Evolutionary conservation across 163 green algal genomes (phyloP), one percentile per base, ranked within the genome.

Genomic region (Volvox carteri): DNA sequence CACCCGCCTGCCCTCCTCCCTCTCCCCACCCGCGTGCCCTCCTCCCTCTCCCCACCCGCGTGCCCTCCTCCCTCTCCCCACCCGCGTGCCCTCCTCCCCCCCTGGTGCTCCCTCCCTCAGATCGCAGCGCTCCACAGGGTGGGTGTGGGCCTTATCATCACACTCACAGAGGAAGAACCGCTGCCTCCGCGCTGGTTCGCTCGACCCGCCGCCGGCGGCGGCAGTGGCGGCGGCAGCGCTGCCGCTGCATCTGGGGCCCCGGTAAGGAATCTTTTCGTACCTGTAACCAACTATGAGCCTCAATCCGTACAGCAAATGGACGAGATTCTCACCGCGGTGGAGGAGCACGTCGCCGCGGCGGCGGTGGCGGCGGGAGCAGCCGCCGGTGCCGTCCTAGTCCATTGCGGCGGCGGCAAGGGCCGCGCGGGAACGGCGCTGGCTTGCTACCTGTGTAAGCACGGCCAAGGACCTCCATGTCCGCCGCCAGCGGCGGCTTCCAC

Each of bases 251-350:
- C n/a, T 8, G 37, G 25, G 54, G 54, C 54, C 54, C 19, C 54
- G 7, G 86, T 93, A 25, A 1, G 30, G 48, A 93, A 93, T 60
- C 35, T 92, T 37, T 92, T 92, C 52, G 76, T 92, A 19, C 81
- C 90, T 0, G 87, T 90, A 28, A n/a, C 77, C 39, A 93, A 93
- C 70, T 93, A 93, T 46, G 83, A 93, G 78, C 87, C 90, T 25
- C 90, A 86, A 1, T 77, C 42, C 30, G 81, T 88, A 62, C 42
- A 86, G 68, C 90, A 93, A 62, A 93, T 93, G 90, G 90, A 93
- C 28, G 18, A 67, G 0, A 84, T 90, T 8, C 46, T 90, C 30
- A 56, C 18, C 6, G 68, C 68, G 25, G 35, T 88, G 2, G 68
- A 84, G 68, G 16, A 39, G 9, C 50, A 74, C 14, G 75, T 88